Evolutionary conservation across 495 filamentous ascomycete genomes (phyloP).

Genomic region (Penicillium verhagenii): DNA sequence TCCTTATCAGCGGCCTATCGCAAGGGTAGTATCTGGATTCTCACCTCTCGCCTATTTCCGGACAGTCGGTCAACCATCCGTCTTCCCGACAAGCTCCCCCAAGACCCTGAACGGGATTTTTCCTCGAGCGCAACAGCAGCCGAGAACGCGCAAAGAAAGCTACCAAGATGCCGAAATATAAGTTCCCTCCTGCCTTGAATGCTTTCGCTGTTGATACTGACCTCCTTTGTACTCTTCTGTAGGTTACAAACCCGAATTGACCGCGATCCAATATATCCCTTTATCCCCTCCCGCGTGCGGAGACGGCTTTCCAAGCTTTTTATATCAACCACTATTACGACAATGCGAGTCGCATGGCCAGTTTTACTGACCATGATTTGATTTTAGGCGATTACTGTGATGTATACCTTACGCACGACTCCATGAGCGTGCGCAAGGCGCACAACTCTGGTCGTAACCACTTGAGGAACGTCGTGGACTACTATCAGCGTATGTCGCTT

Average conservation of each 20-base stretch:
- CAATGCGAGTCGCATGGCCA: conserved; percentile 5
- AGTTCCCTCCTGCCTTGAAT: conserved; percentile 36
- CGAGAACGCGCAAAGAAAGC: conserved; percentile 18
- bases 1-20: background rate
- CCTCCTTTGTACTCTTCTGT: conserved; percentile 64
- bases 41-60: background rate
- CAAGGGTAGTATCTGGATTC: background rate
- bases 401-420: conserved; percentile 99
- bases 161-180: conserved; percentile 78
- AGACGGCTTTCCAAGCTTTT: conserved; percentile 4
- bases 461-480: conserved; percentile 93
- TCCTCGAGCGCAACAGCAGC: conserved; percentile 22
- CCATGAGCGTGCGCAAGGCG: conserved; percentile 98
- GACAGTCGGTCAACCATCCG: background rate
- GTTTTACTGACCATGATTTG: conserved; percentile 9
- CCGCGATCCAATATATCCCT: background rate
- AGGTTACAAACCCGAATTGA: conserved; percentile 32
- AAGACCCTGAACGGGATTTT: conserved; percentile 19
- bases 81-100: background rate
- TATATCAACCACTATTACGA: background rate
- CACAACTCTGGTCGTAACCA: conserved; percentile 97
- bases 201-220: conserved; percentile 42
- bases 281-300: conserved; percentile 4
- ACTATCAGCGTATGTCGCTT: conserved; percentile 82
- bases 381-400: conserved; percentile 95